Evolutionary conservation across 1,284 basidiomycete genomes (phyloP).

Genomic region (Microbotryum violaceum): DNA sequence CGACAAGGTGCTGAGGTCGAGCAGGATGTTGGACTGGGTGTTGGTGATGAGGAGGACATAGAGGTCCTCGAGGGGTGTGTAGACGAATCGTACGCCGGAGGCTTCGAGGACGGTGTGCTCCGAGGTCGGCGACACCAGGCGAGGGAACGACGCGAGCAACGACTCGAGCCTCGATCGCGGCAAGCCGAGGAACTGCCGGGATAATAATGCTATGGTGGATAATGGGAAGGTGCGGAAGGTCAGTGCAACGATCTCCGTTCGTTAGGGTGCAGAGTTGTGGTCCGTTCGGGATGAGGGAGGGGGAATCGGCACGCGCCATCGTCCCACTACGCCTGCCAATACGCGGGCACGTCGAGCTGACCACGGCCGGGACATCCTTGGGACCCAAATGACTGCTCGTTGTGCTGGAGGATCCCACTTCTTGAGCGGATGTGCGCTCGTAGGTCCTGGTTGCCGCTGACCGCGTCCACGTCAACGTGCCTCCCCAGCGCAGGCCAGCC

Average conservation of each 20-base stretch:
- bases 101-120: constrained; percentile 91
- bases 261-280: neutral
- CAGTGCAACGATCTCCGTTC: constrained; percentile 2
- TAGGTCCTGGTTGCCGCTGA: too few species aligned
- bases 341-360: too few species aligned
- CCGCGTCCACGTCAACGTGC: too few species aligned
- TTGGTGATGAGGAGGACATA: constrained; percentile 98
- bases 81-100: constrained; percentile 82
- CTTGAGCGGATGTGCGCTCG: too few species aligned
- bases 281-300: neutral
- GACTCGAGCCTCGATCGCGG: constrained; percentile 86
- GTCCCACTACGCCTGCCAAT: too few species aligned
- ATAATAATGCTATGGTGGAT: constrained; percentile 70
- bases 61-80: constrained; percentile 95
- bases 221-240: neutral
- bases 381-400: too few species aligned
- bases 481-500: too few species aligned
- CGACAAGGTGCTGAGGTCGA: constrained; percentile 94
- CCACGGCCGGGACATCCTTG: too few species aligned
- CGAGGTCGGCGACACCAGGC: constrained; percentile 81
- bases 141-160: constrained; percentile 92
- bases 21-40: constrained; percentile 94
- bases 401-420: too few species aligned
- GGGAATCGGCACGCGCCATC: too few species aligned
- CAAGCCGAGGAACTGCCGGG: constrained; percentile 93